Conservation (phyloP, 306 rosid species). For the Albizia julibrissin region DNA sequence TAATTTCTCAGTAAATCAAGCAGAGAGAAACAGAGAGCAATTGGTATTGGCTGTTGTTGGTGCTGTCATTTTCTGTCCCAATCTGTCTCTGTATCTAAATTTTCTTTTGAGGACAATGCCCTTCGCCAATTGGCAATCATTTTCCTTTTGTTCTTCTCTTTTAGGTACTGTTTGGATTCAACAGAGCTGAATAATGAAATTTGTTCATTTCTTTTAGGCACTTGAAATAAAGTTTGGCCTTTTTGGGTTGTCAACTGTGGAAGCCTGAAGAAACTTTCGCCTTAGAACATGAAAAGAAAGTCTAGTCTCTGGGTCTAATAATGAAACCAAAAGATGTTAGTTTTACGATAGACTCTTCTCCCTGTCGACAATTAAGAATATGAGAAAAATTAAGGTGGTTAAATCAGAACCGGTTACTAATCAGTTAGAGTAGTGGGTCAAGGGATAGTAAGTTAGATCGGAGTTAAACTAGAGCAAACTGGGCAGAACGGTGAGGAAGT, state of each 20-base stretch:
- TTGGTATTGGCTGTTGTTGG: background rate
- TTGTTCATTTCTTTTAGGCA: too few relatives aligned
- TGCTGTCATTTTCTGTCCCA: conserved; percentile 35
- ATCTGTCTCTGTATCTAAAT: conserved; percentile 19
- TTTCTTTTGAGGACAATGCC: conserved; percentile 29
- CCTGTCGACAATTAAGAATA: too few relatives aligned
- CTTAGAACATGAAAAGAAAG: background rate
- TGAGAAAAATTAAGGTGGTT: too few relatives aligned
- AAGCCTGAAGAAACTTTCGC: too few relatives aligned
- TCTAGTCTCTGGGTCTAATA: background rate
- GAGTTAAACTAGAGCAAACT: too few relatives aligned
- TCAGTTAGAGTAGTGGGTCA: too few relatives aligned
- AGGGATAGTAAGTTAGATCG: too few relatives aligned
- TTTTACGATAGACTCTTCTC: background rate
- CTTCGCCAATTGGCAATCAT: background rate
- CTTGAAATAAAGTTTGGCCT: background rate
- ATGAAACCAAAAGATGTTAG: background rate
- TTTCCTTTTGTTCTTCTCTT: background rate
- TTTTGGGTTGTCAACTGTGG: background rate
- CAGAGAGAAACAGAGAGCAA: too few relatives aligned
- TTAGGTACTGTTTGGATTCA: background rate
- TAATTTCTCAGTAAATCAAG: too few relatives aligned
- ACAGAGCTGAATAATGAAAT: background rate
- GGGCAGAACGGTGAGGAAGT: too few relatives aligned
- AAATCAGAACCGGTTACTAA: too few relatives aligned